Conservation (phyloP, 306 rosid genomes). For the Vigna angularis region DNA sequence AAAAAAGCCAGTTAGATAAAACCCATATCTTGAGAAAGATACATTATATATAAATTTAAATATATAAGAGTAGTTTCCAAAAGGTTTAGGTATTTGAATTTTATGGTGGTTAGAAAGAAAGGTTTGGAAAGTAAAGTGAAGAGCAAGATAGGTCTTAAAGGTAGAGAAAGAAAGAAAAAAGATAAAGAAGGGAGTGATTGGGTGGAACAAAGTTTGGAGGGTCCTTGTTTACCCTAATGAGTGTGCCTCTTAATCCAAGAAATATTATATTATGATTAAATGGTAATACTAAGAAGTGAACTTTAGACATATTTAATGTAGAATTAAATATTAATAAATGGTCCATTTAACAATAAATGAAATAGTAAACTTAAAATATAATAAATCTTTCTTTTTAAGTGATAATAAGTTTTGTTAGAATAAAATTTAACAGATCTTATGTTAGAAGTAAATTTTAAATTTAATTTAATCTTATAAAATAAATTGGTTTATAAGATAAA, state of each 20-base stretch:
- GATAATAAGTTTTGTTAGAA: too few relatives aligned
- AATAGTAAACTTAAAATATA: too few relatives aligned
- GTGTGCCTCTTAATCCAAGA: constrained; percentile 49
- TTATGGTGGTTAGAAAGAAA: constrained; percentile 57
- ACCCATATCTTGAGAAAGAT: constrained; percentile 30
- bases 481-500: too few relatives aligned
- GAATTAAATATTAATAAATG: too few relatives aligned
- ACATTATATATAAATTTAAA: too few relatives aligned
- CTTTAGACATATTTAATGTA: too few relatives aligned
- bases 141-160: constrained; percentile 55
- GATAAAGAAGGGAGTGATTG: constrained; percentile 49
- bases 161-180: constrained; percentile 41
- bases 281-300: too few relatives aligned
- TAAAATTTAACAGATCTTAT: too few relatives aligned
- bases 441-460: too few relatives aligned
- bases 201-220: constrained; percentile 53
- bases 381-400: too few relatives aligned
- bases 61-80: constrained; percentile 56
- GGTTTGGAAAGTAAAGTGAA: constrained; percentile 63
- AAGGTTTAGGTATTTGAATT: constrained; percentile 55
- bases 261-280: constrained; percentile 51
- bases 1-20: constrained; percentile 31
- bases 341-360: too few relatives aligned
- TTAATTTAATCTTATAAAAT: too few relatives aligned
- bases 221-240: constrained; percentile 48